Conservation (phyloP, 73 alveolate genomes). For the Paramecium biaurelia region DNA sequence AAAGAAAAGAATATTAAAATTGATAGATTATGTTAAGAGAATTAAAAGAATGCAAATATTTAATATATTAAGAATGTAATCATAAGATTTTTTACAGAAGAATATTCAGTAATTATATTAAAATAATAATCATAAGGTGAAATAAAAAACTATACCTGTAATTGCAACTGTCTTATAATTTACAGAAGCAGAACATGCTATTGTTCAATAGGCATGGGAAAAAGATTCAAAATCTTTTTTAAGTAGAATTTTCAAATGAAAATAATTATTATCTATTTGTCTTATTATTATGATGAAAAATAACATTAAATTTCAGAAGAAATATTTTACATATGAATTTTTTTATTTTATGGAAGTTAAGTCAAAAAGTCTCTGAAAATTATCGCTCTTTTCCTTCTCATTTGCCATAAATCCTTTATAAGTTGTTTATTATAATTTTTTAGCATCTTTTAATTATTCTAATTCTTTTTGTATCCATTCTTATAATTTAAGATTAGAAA, state of each 20-base stretch:
- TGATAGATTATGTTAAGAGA: neutral
- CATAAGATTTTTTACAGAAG: neutral
- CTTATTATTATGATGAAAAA: neutral
- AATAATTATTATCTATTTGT: neutral
- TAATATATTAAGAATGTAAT: neutral
- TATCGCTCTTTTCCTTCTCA: neutral
- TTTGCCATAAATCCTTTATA: neutral
- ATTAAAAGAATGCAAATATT: neutral
- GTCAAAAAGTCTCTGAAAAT: neutral
- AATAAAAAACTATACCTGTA: slow-evolving; percentile 29
- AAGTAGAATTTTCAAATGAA: neutral
- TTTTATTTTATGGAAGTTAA: neutral
- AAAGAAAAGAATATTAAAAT: neutral
- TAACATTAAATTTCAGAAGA: neutral
- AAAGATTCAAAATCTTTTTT: neutral
- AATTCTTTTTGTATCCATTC: neutral
- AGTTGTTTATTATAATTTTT: neutral
- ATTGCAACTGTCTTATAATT: neutral
- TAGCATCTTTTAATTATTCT: slow-evolving; percentile 5
- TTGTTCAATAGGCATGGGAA: neutral
- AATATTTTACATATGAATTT: neutral
- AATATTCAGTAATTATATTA: neutral
- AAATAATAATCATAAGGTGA: neutral
- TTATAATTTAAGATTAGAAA: neutral
- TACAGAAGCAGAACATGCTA: neutral